Conservation (phyloP, 768 basidiomycete species). For the Lactifluus pinguis region DNA sequence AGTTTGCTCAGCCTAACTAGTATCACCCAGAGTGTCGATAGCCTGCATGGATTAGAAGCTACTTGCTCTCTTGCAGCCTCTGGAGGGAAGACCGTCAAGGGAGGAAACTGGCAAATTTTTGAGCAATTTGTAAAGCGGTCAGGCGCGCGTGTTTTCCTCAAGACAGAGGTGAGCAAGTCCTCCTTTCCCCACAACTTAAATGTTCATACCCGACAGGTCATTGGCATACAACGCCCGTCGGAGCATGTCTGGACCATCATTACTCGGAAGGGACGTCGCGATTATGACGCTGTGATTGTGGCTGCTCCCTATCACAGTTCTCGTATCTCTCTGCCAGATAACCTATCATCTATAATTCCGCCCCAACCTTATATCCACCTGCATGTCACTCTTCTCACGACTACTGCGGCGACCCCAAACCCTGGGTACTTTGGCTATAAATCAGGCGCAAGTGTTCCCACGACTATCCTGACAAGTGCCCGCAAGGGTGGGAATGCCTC, state of each 20-base stretch:
- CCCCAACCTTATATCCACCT: slow-evolving; percentile 71
- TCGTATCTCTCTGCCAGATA: slow-evolving; percentile 41
- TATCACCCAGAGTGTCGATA: slow-evolving; percentile 44
- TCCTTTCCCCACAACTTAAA: not conserved
- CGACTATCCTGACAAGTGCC: slow-evolving; percentile 64
- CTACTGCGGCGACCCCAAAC: slow-evolving; percentile 51
- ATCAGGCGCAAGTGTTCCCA: slow-evolving; percentile 39
- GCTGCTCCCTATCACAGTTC: slow-evolving; percentile 80
- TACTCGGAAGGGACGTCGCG: slow-evolving; percentile 32
- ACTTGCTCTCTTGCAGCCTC: slow-evolving; percentile 60
- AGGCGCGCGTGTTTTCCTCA: slow-evolving; percentile 58
- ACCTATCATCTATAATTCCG: slow-evolving; percentile 47
- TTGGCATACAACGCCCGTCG: slow-evolving; percentile 22
- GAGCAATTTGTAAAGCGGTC: slow-evolving; percentile 68
- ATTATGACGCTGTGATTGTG: slow-evolving; percentile 71
- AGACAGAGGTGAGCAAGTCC: slow-evolving; percentile 46
- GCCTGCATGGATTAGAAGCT: slow-evolving; percentile 73
- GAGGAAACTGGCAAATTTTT: slow-evolving; percentile 84
- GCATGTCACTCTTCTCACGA: slow-evolving; percentile 85
- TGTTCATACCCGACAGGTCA: slow-evolving; percentile 34
- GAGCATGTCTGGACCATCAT: slow-evolving; percentile 43
- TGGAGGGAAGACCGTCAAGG: slow-evolving; percentile 55
- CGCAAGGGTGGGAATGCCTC: slow-evolving; percentile 50
- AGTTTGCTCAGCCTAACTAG: not conserved
- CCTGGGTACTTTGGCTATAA: slow-evolving; percentile 60